Evolutionary conservation across 495 filamentous ascomycete genomes (phyloP), one percentile per base, ranked within the genome.

Genomic region (Penicillium argentinense): DNA sequence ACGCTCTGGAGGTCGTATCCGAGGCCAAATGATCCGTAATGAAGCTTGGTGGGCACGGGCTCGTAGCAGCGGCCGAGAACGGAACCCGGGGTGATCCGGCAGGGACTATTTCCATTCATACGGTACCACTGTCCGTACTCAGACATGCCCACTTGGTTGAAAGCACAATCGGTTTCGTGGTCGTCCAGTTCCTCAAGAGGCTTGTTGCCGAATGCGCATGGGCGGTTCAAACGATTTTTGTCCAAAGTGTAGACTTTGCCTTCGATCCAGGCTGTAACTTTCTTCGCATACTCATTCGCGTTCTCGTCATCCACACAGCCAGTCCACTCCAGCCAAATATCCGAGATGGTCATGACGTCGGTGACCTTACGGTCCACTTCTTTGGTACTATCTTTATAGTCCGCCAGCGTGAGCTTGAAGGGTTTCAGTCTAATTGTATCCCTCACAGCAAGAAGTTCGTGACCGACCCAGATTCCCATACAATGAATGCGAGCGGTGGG

Each of bases 11-110:
- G 46, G 29, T 71, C 64, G 13, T 60, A 60, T 8, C 52, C 57
- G 5, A 74, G 43, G 0, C 49, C 45, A n/a, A 53, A 47, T 6
- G 40, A 51, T 7, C 65, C 56, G 45, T 73, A 74, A 54, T 79
- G 68, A 2, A 78, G 55, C 8, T 64, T 36, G 52, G 72, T 67
- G 0, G 80, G 76, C 9, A 71, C 70, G 6, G 69, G 63, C 47
- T 80, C 78, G 49, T 72, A 79, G 60, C 75, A 75, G 1, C 80
- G 79, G 9, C 79, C 77, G 5, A 82, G 38, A 16, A 84, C 59
- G 51, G 77, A 67, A 19, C 68, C 62, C 41, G 74, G 77, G 1
- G 77, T 68, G 7, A 82, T 59, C 25, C 68, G 60, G n/a, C 74
- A 60, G 3, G 49, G 49, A 17, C 64, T 63, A 13, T 65, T 60